Conservation (phyloP, 176 grass and related monocot genomes). For the Zea mays region DNA sequence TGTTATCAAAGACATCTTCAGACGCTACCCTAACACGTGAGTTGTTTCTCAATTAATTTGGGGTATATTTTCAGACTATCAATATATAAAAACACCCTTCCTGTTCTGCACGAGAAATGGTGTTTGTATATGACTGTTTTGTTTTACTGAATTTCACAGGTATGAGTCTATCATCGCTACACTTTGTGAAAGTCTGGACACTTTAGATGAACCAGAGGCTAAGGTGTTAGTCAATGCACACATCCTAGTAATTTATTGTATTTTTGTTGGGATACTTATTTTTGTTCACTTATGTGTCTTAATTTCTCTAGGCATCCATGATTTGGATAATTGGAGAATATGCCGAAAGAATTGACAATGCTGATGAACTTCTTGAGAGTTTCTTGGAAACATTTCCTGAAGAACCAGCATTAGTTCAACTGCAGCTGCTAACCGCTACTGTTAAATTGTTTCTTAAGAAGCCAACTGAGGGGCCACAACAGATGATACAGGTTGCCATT, state of each 20-base stretch:
- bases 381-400: constrained; percentile 95
- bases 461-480: constrained; percentile 90
- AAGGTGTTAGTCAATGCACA: constrained; percentile 56
- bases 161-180: constrained; percentile 98
- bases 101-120: not conserved
- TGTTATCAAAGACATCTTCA: too few relatives aligned
- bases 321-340: constrained; percentile 45
- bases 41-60: constrained; percentile 39
- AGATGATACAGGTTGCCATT: constrained; percentile 96
- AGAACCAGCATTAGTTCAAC: constrained; percentile 82
- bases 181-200: constrained; percentile 95
- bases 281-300: constrained; percentile 26
- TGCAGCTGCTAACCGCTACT: constrained; percentile 84
- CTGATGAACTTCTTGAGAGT: constrained; percentile 96
- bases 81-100: constrained; percentile 1
- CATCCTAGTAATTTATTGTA: constrained; percentile 4
- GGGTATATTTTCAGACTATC: constrained; percentile 22
- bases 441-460: constrained; percentile 97
- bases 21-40: constrained; percentile 55
- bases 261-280: not conserved
- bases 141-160: constrained; percentile 47
- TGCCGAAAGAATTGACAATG: constrained; percentile 99
- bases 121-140: constrained; percentile 22
- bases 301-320: constrained; percentile 27
- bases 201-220: constrained; percentile 96